Evolutionary conservation across 2,329 filamentous ascomycete genomes (phyloP), one percentile per base, ranked within the genome.

Genomic region (Epichloe glyceriae): DNA sequence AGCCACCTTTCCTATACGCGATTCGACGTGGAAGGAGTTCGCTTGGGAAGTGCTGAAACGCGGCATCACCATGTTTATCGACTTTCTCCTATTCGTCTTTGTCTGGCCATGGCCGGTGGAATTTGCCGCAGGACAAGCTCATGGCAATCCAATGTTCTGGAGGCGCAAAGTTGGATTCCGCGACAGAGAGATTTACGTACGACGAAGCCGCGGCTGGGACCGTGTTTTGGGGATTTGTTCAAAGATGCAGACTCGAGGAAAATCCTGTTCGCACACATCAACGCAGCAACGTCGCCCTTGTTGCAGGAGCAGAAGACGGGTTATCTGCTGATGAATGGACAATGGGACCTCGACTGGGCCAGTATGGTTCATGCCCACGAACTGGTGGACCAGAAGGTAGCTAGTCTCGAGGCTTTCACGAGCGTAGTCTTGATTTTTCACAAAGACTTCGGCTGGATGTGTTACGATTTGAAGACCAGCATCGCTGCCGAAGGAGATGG

Each of bases 311-410:
- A 81, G 58, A 95, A 94, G 75, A 95, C 89, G 33, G 89, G 88
- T 19, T 95, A 94, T 63, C 69, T 94, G 55, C 82, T 93, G 57
- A 86, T 95, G 74, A 86, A 90, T 63, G 79, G 76, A 54, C 78
- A 88, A 54, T 97, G 88, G 84, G 86, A 95, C 65, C 71, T 96
- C 53, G 89, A 95, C 64, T 96, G 90, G 76, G 74, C 75, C 45
- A 76, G 77, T 19, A 96, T 96, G 87, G 71, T 88, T 12, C 70
- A 76, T 54, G 88, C 87, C 4, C 85, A 88, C 44, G 69, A 70
- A 35, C 66, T 94, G 56, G 76, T 89, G 1, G 83, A 88, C 56
- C 72, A 73, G 57, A 81, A 80, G 60, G 72, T 74, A 19, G 59
- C 77, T 22, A 64, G 73, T 20, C 62, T 87, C 14, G 78, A 86